Conservation (phyloP, 2,329 filamentous ascomycete species). For the Cytospora piceicola region DNA sequence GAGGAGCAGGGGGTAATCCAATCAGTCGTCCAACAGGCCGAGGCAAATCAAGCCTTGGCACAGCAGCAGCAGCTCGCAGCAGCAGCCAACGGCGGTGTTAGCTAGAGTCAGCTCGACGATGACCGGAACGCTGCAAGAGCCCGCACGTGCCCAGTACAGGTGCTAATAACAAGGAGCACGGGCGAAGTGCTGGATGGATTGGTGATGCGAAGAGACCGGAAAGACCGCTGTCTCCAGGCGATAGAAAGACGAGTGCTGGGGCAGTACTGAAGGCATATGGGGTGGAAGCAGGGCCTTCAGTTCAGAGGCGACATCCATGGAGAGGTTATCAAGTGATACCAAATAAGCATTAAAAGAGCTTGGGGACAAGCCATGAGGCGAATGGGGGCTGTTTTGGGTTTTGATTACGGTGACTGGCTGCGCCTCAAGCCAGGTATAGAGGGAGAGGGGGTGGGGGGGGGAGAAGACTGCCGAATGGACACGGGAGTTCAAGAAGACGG, state of each 20-base stretch:
- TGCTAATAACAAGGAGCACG: not conserved
- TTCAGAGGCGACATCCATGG: slow-evolving; percentile 1
- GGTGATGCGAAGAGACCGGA: not conserved
- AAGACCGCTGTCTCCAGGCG: not conserved
- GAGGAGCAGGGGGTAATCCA: slow-evolving; percentile 85
- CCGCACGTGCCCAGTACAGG: not conserved
- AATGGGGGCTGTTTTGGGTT: slow-evolving; percentile 15
- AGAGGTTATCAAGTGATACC: slow-evolving; percentile 28
- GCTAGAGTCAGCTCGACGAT: slow-evolving; percentile 19
- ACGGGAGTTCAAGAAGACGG: slow-evolving; percentile 1
- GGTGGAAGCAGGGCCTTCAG: slow-evolving; percentile 4
- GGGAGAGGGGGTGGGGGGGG: slow-evolving; percentile 3
- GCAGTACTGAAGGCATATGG: not conserved
- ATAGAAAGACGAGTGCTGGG: not conserved
- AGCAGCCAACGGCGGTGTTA: slow-evolving; percentile 31
- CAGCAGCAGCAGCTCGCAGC: slow-evolving; percentile 37
- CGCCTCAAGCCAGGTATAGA: slow-evolving; percentile 15
- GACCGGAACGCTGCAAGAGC: not conserved
- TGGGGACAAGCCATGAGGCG: slow-evolving; percentile 24
- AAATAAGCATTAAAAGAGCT: slow-evolving; percentile 25
- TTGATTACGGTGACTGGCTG: slow-evolving; percentile 7
- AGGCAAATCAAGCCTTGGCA: slow-evolving; percentile 50
- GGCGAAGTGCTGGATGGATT: not conserved
- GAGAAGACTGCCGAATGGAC: not conserved
- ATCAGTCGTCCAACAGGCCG: slow-evolving; percentile 73